Evolutionary conservation across 352 stramenopile species (phyloP).

Genomic region (Globisporangium heterothallicum): DNA sequence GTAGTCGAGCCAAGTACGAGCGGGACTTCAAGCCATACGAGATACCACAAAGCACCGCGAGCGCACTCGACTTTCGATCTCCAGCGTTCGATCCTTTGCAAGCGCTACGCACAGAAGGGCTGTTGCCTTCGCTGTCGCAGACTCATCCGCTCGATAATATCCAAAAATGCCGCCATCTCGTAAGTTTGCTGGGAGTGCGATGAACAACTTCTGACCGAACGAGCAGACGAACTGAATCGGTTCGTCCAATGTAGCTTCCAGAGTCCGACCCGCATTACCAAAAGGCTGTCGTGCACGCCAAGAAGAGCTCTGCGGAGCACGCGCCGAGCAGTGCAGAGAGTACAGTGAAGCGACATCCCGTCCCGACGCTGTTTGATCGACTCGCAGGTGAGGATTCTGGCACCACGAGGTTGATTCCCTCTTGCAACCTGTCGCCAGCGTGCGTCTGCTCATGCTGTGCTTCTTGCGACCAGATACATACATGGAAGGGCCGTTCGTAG

Average conservation of each 20-base stretch:
- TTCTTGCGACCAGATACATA: constrained; percentile 43
- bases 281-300: constrained; percentile 22
- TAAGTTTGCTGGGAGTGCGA: constrained; percentile 16
- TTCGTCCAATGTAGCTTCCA: constrained; percentile 45
- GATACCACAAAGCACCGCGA: constrained; percentile 9
- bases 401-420: background rate
- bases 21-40: constrained; percentile 24
- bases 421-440: background rate
- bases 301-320: constrained; percentile 19
- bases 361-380: constrained; percentile 43
- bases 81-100: constrained; percentile 44
- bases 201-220: background rate
- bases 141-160: constrained; percentile 80
- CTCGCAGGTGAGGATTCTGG: constrained; percentile 37
- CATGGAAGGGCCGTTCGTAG: constrained; percentile 76
- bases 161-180: constrained; percentile 75
- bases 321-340: constrained; percentile 7
- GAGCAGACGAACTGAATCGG: background rate
- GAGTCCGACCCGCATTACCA: constrained; percentile 47
- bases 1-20: constrained; percentile 22
- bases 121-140: constrained; percentile 17
- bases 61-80: constrained; percentile 46
- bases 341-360: constrained; percentile 8
- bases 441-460: background rate
- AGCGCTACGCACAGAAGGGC: constrained; percentile 23